Evolutionary conservation across 805 yeast genomes (phyloP).

Genomic region (Komagataella mondaviorum): DNA sequence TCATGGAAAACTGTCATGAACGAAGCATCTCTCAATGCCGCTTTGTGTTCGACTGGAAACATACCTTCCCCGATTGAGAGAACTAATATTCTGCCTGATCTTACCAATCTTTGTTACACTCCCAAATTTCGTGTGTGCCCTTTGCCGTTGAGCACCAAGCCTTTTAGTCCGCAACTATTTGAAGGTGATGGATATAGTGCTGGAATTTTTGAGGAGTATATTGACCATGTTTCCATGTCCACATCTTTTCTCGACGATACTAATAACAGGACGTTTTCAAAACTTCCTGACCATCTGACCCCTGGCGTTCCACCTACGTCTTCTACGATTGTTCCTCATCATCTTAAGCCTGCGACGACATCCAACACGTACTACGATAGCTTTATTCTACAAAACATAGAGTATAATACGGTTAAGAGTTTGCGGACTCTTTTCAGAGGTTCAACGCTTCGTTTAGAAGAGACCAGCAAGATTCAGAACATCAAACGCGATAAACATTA

Average conservation of each 20-base stretch:
- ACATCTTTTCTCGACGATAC: neutral
- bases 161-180: neutral
- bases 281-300: neutral
- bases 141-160: neutral
- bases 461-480: neutral
- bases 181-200: neutral
- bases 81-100: neutral
- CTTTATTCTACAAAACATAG: neutral
- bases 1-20: slow-evolving; percentile 19
- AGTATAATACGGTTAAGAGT: neutral
- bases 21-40: slow-evolving; percentile 24
- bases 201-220: neutral
- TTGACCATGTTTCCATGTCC: neutral
- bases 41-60: slow-evolving; percentile 20
- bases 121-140: neutral
- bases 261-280: neutral
- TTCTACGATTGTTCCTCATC: neutral
- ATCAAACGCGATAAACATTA: no score
- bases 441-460: neutral
- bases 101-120: neutral
- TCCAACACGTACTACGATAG: neutral
- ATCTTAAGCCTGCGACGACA: neutral
- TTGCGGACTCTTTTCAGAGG: neutral
- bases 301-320: neutral
- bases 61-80: neutral